These are phyloP conservation scores for Wickerhamiella parazyma DNA, from an alignment of 805 yeast genomes.

Conservation along the genomic window DNA sequence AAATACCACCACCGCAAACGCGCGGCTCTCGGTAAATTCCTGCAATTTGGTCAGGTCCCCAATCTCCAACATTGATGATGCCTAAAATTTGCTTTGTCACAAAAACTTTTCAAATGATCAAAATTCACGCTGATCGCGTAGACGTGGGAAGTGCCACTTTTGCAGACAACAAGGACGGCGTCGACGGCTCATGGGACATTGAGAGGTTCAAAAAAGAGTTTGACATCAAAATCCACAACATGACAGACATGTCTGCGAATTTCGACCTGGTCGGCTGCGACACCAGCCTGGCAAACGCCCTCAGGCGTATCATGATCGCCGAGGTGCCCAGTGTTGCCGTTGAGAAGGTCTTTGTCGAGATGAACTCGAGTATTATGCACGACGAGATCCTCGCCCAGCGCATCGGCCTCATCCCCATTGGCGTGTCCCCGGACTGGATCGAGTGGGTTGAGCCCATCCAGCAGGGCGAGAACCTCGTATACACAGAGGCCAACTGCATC, in stretches of 20 bases:
- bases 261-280: conserved; percentile 81
- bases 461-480: conserved; percentile 21
- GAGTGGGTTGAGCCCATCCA: conserved; percentile 45
- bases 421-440: conserved; percentile 78
- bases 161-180: conserved; percentile 65
- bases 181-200: conserved; percentile 67
- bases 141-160: conserved; percentile 54
- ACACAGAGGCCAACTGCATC: conserved; percentile 79
- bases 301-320: conserved; percentile 90
- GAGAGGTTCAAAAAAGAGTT: conserved; percentile 63
- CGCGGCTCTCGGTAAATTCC: not conserved
- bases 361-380: conserved; percentile 92
- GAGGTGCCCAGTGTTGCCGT: conserved; percentile 96
- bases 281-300: conserved; percentile 89
- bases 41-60: not conserved
- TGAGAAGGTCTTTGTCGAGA: conserved; percentile 78
- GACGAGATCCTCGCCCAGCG: conserved; percentile 95
- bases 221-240: conserved; percentile 48
- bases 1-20: not conserved
- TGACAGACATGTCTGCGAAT: conserved; percentile 50
- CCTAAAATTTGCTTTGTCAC: not conserved
- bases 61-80: not conserved
- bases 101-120: conserved; percentile 15
- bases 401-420: conserved; percentile 82
- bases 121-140: conserved; percentile 19